Conservation (phyloP, 169 alveolate genomes). For the Eimeria acervulina region DNA sequence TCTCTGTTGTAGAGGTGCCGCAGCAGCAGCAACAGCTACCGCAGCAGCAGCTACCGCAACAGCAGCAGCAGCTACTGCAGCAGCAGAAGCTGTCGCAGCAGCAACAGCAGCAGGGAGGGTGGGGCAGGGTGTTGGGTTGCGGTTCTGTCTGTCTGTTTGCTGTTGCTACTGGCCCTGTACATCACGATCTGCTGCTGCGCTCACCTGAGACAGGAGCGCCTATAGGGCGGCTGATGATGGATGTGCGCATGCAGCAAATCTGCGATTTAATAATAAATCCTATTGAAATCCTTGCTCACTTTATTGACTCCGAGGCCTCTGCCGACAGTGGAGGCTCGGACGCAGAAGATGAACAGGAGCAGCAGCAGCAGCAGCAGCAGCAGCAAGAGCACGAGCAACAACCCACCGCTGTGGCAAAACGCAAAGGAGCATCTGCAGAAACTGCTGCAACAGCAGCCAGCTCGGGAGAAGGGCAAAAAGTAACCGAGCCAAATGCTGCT, state of each 20-base stretch:
- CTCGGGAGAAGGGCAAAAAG: background rate
- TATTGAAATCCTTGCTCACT: constrained; percentile 72
- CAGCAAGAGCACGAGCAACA: background rate
- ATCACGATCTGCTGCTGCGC: constrained; percentile 81
- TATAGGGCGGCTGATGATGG: constrained; percentile 69
- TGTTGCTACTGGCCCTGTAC: constrained; percentile 84
- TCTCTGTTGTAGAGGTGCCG: background rate
- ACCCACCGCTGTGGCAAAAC: background rate
- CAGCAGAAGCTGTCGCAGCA: background rate
- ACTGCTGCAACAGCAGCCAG: background rate
- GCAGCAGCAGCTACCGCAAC: constrained; percentile 23
- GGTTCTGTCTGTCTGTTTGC: constrained; percentile 65
- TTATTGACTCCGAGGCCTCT: constrained; percentile 27
- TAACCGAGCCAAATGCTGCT: background rate
- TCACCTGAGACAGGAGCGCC: background rate
- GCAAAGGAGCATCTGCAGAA: background rate
- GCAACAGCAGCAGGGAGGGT: constrained; percentile 25
- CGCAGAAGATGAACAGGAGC: constrained; percentile 20
- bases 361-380: constrained; percentile 36
- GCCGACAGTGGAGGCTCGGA: background rate
- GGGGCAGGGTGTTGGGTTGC: constrained; percentile 35
- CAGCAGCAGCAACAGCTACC: background rate
- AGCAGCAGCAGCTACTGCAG: background rate
- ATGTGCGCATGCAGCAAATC: constrained; percentile 82
- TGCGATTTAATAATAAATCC: constrained; percentile 83